These are phyloP conservation scores for Aspergillus kassunensis DNA, from an alignment of 495 filamentous ascomycete species.

Conservation along the genomic window DNA sequence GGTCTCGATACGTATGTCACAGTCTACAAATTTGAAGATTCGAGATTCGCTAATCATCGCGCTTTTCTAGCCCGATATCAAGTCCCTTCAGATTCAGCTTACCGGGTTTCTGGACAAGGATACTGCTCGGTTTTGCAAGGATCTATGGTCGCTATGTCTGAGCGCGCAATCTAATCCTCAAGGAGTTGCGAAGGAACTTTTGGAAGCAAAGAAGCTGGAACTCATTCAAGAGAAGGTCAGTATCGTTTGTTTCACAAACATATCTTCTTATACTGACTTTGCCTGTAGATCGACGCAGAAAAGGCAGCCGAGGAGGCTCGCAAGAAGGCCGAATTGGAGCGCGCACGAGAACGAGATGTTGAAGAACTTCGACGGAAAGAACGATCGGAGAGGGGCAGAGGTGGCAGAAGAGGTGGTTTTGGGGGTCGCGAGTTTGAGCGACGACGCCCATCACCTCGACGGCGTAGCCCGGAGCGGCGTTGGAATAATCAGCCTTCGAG, in stretches of 20 bases:
- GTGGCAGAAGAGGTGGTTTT: conserved; percentile 53
- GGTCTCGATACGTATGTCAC: conserved; percentile 66
- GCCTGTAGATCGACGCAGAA: conserved; percentile 69
- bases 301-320: conserved; percentile 74
- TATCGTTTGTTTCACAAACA: not conserved
- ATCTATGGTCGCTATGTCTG: conserved; percentile 85
- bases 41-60: conserved; percentile 2
- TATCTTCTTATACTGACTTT: conserved; percentile 10
- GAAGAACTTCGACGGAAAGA: conserved; percentile 68
- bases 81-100: conserved; percentile 86
- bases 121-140: conserved; percentile 85
- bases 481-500: conserved; percentile 50
- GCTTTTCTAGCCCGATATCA: conserved; percentile 77
- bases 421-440: conserved; percentile 46
- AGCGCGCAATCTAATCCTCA: conserved; percentile 85
- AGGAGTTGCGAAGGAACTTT: conserved; percentile 87
- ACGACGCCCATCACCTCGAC: conserved; percentile 57
- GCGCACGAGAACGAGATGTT: conserved; percentile 53
- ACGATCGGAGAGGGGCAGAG: conserved; percentile 62
- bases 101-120: conserved; percentile 95
- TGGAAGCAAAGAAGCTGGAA: conserved; percentile 95
- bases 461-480: conserved; percentile 49
- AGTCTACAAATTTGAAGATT: not conserved
- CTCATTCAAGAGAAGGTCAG: conserved; percentile 87
- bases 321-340: conserved; percentile 64